Evolutionary conservation across 495 filamentous ascomycete species (phyloP), one percentile per base, ranked within the genome.

Genomic region (Neurospora sp.): DNA sequence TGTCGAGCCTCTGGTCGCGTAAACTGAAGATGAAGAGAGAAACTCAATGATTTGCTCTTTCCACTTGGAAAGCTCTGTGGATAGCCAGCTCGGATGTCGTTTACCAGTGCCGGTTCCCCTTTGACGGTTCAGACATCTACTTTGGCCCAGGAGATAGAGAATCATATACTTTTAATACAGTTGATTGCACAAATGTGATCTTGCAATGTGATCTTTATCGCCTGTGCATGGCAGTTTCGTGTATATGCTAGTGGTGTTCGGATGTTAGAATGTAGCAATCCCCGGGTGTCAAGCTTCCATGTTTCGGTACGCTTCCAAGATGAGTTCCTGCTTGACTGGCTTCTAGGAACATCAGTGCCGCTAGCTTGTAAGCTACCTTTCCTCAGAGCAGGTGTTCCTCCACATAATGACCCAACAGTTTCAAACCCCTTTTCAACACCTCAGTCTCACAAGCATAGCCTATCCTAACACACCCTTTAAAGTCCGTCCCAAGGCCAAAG

Each of bases 371-470:
- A 18, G 27, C 12, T 35, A 65, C 14, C 7, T 27, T 16, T 65
- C 14, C 27, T 65, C 48, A 73, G 9, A 76, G 18, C 37, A 81
- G 76, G 68, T 80, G 31, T 27, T 81, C 73, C 40, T 78, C 76
- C 9, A 97, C 81, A 80, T 94, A 97, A 20, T 75, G 75, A 18
- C 83, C 83, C 70, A 94, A 75, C 61, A 82, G 86, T 74, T 89
- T 83, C 75, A 97, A 74, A 8, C 89, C 94, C 75, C 90, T 85
- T 71, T 87, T 83, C 61, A 97, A 76, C 12, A 94, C 87, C 37
- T 88, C 84, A 0, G 92, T 94, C 72, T 91, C 86, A 74, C 86
- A 89, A n/a, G 89, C 92, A 81, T 89, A 97, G 4, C 94, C 93
- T 72, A 97, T 86, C 61, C 94, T 83, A 4, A 97, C 90, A 80